Evolutionary conservation across 345 rosid species (phyloP).

Genomic region (Pseudoturritis turrita): DNA sequence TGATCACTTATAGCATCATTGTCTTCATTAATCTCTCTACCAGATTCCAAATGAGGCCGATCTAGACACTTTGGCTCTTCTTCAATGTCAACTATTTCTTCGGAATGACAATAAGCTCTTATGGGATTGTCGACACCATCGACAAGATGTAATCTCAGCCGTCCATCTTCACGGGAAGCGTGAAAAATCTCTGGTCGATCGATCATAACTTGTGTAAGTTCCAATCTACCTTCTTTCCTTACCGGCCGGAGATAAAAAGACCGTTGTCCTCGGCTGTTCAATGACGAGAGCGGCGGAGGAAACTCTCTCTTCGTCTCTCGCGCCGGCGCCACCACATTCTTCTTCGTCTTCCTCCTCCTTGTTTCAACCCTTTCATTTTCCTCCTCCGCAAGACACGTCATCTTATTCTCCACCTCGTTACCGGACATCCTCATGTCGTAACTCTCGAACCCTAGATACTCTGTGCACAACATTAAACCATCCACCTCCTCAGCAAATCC

Average conservation of each 20-base stretch:
- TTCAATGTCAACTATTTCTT: conserved; percentile 10
- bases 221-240: conserved; percentile 70
- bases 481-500: conserved; percentile 45
- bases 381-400: neutral
- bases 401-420: neutral
- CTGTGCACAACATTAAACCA: conserved; percentile 73
- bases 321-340: conserved; percentile 7
- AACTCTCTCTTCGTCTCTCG: conserved; percentile 31
- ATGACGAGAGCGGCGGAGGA: conserved; percentile 68
- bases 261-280: conserved; percentile 54
- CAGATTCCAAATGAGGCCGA: neutral
- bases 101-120: neutral
- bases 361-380: neutral
- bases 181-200: conserved; percentile 56
- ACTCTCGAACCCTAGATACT: conserved; percentile 89
- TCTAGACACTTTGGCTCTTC: conserved; percentile 18
- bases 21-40: neutral
- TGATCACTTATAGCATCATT: neutral
- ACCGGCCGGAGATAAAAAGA: conserved; percentile 55
- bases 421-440: conserved; percentile 50
- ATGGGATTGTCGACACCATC: neutral
- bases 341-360: conserved; percentile 24
- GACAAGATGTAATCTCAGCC: conserved; percentile 59
- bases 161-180: conserved; percentile 52
- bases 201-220: conserved; percentile 54